Percentiles rank a stretch among this genome's conserved stretches.
These are phyloP conservation scores for Botrytis sinoallii DNA, from an alignment of 2,329 filamentous ascomycete species.

Conservation along the genomic window DNA sequence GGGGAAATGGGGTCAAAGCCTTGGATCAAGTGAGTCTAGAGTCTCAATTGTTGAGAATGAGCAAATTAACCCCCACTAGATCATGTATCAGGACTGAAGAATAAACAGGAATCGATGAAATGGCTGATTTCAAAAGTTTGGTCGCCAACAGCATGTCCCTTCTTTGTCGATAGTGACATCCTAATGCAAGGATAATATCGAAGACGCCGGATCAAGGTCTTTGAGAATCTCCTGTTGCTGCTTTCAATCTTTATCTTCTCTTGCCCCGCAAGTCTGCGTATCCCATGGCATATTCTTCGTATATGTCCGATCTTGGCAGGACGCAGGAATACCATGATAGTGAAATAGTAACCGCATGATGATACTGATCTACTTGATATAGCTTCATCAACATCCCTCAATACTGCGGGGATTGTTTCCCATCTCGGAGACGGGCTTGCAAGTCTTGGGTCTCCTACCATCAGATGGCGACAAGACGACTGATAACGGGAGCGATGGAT, in stretches of 20 bases:
- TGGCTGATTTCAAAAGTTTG: not conserved
- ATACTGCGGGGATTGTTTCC: not conserved
- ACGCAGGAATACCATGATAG: not conserved
- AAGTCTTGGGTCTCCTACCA: not conserved
- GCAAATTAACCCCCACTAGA: not conserved
- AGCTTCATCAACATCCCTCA: not conserved
- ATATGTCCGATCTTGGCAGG: not conserved
- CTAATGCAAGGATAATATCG: not conserved
- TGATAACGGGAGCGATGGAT: not conserved
- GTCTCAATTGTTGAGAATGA: not conserved
- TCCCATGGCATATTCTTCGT: not conserved
- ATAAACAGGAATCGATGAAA: not conserved
- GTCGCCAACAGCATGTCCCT: not conserved
- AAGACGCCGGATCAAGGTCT: not conserved
- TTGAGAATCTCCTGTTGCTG: not conserved
- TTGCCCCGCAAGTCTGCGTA: conserved; percentile 10
- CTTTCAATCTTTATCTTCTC: not conserved
- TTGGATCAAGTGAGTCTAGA: not conserved
- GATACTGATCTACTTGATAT: not conserved
- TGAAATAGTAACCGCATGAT: not conserved
- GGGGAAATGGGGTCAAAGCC: not conserved
- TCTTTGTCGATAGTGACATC: not conserved
- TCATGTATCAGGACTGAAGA: not conserved
- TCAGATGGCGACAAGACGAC: not conserved
- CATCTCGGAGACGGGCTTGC: not conserved